A percentile compares a stretch with the other conserved stretches of the same genome.
These are phyloP conservation scores for Paramyrothecium roridum DNA, from an alignment of 2,329 filamentous ascomycete species.

Conservation along the genomic window DNA sequence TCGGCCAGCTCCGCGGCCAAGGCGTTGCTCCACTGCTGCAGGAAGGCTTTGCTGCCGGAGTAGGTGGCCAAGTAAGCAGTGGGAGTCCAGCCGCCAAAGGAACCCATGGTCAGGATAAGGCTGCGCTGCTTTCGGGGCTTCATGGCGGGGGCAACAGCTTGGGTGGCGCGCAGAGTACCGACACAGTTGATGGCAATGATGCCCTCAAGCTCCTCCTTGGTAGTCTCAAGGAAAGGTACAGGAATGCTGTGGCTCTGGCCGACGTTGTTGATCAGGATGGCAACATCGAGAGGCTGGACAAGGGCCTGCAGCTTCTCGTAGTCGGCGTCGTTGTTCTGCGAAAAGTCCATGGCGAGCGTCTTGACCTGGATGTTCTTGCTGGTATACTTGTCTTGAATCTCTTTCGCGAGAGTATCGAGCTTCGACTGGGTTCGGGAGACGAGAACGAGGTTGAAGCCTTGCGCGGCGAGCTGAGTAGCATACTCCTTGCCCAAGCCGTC, in stretches of 20 bases:
- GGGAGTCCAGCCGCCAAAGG: conserved; percentile 88
- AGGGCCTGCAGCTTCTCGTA: conserved; percentile 70
- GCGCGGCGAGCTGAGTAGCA: conserved; percentile 80
- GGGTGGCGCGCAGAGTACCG: conserved; percentile 84
- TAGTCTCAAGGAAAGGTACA: conserved; percentile 79
- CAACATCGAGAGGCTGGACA: conserved; percentile 72
- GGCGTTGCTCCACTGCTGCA: conserved; percentile 92
- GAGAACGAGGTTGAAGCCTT: conserved; percentile 92
- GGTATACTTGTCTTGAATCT: conserved; percentile 70
- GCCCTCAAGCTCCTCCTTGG: conserved; percentile 74
- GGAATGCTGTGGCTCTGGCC: conserved; percentile 92
- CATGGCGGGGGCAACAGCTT: conserved; percentile 82
- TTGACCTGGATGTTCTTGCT: conserved; percentile 65
- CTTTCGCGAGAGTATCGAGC: conserved; percentile 70
- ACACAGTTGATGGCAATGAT: conserved; percentile 96
- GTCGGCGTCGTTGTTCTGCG: conserved; percentile 73
- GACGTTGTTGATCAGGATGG: conserved; percentile 94
- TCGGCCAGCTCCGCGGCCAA: conserved; percentile 79
- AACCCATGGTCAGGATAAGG: conserved; percentile 94
- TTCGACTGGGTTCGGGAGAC: conserved; percentile 95
- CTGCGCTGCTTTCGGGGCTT: conserved; percentile 72
- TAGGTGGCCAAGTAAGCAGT: conserved; percentile 93
- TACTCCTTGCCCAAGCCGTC: conserved; percentile 98
- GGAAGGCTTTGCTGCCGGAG: conserved; percentile 95
- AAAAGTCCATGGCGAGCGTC: conserved; percentile 87